These are phyloP conservation scores for Vigna angularis DNA, from an alignment of 306 rosid species.

Conservation along the genomic window DNA sequence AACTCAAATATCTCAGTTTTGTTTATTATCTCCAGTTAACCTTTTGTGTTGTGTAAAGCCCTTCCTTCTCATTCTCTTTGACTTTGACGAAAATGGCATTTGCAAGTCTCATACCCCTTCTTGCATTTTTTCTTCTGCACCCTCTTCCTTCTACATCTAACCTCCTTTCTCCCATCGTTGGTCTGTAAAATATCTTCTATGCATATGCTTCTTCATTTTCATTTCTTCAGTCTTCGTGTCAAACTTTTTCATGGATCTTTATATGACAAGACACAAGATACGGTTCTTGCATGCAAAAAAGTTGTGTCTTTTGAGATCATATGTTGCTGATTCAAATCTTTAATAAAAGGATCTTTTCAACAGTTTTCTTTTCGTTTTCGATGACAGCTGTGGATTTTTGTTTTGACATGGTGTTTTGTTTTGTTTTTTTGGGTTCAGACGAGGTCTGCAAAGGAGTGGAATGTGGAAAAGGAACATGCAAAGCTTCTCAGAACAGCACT, in stretches of 20 bases:
- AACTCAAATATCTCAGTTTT: not conserved
- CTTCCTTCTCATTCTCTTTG: not conserved
- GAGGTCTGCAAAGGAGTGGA: conserved; percentile 67
- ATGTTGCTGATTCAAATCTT: not conserved
- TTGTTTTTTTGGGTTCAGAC: conserved; percentile 51
- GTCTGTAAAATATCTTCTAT: conserved; percentile 44
- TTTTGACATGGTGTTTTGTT: conserved; percentile 5
- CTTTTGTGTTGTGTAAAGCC: not conserved
- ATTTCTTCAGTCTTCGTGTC: not conserved
- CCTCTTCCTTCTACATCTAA: conserved; percentile 50
- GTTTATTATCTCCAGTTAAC: not conserved
- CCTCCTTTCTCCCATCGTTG: conserved; percentile 65
- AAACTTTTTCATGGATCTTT: not conserved
- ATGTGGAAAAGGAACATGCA: conserved; percentile 90
- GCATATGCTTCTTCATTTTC: not conserved
- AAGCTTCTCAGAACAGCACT: conserved; percentile 62
- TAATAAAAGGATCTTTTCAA: conserved; percentile 27
- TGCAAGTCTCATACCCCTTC: conserved; percentile 31
- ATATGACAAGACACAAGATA: not conserved
- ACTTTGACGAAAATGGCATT: conserved; percentile 59
- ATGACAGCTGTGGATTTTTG: not conserved
- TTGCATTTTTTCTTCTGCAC: conserved; percentile 52
- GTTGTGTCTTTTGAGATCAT: not conserved
- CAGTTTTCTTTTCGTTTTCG: not conserved
- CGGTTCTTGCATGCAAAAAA: not conserved